phyloP scores from a whole-genome alignment of 139 green algal genomes.

The Desmodesmus armatus region DNA sequence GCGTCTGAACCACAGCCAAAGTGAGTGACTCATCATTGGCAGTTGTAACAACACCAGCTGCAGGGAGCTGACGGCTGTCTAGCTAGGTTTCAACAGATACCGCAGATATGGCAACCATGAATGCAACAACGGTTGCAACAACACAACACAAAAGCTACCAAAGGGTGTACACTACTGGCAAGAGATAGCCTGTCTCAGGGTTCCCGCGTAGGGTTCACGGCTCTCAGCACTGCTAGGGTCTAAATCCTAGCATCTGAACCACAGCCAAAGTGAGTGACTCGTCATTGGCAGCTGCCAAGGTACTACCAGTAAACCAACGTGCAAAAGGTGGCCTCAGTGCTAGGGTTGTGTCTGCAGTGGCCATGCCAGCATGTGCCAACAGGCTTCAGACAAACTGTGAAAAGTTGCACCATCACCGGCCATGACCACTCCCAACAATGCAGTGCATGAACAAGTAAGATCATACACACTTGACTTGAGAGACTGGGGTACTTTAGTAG shows the following conservation, averaged over 20 bases:
- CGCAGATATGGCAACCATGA: not conserved
- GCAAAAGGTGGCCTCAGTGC: too few relatives aligned
- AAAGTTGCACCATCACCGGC: constrained; percentile 38
- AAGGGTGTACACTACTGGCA: too few relatives aligned
- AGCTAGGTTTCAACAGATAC: too few relatives aligned
- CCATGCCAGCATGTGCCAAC: too few relatives aligned
- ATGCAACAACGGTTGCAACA: not conserved
- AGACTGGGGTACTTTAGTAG: too few relatives aligned
- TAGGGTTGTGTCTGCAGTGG: too few relatives aligned
- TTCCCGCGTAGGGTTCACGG: too few relatives aligned
- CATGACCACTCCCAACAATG: not conserved
- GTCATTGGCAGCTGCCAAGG: constrained; percentile 9
- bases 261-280: constrained; percentile 44
- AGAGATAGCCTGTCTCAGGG: not conserved
- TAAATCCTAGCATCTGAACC: constrained; percentile 36
- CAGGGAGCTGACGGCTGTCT: too few relatives aligned
- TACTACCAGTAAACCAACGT: too few relatives aligned
- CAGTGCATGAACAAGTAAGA: not conserved
- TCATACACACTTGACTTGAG: not conserved
- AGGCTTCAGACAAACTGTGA: constrained; percentile 55
- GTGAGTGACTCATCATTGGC: constrained; percentile 38
- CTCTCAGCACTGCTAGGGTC: not conserved
- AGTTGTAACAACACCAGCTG: too few relatives aligned
- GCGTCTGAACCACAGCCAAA: constrained; percentile 45
- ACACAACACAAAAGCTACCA: not conserved